Conservation (phyloP, 2,329 filamentous ascomycete species). For the Sporothrix humicola region DNA sequence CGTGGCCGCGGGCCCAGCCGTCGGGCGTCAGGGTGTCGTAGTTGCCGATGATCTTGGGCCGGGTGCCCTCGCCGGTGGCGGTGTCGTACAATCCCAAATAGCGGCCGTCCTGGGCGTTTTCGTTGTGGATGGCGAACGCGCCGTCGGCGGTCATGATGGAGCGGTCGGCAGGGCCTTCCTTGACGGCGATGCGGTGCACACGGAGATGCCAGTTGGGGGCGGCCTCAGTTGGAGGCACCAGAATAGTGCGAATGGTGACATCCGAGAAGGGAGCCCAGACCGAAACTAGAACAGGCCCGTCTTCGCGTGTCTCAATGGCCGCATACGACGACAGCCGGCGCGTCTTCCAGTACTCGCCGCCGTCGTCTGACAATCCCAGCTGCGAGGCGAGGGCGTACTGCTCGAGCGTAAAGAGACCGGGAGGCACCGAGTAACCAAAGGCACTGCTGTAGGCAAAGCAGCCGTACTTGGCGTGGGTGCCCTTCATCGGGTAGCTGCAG, state of each 20-base stretch:
- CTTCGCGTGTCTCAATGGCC: constrained; percentile 59
- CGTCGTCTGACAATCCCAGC: constrained; percentile 77
- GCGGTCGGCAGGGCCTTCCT: constrained; percentile 43
- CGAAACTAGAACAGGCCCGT: constrained; percentile 66
- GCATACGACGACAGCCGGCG: constrained; percentile 71
- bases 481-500: constrained; percentile 83
- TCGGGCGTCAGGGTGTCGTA: constrained; percentile 62
- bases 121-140: constrained; percentile 70
- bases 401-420: constrained; percentile 75
- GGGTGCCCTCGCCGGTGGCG: constrained; percentile 57
- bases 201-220: constrained; percentile 74
- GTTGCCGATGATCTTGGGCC: constrained; percentile 63
- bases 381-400: constrained; percentile 78
- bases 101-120: constrained; percentile 48
- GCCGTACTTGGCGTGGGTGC: constrained; percentile 81
- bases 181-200: constrained; percentile 64
- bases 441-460: constrained; percentile 78
- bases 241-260: constrained; percentile 67
- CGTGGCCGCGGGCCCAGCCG: constrained; percentile 56
- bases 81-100: constrained; percentile 60
- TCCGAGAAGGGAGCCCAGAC: constrained; percentile 74
- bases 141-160: constrained; percentile 75
- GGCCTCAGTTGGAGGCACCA: constrained; percentile 64
- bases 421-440: constrained; percentile 78
- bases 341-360: constrained; percentile 79